These are phyloP conservation scores for Vicia villosa DNA, from an alignment of 306 rosid genomes.

Conservation along the genomic window DNA sequence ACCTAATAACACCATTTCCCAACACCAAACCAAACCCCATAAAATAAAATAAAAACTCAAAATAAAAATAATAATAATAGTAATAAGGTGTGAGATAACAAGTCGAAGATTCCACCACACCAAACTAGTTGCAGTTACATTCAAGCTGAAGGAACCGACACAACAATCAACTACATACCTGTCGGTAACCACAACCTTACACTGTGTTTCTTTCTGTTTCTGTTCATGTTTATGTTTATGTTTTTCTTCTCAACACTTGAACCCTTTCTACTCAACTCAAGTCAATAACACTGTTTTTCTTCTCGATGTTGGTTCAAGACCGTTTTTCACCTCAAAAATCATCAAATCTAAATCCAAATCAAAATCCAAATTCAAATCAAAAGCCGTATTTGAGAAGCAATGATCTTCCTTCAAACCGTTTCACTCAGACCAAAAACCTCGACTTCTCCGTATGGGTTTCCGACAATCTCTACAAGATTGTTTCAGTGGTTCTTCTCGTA, in stretches of 20 bases:
- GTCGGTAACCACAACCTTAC: slow-evolving; percentile 63
- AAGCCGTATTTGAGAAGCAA: slow-evolving; percentile 53
- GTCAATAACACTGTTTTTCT: slow-evolving; percentile 27
- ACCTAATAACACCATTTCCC: slow-evolving; percentile 42
- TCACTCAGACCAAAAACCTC: slow-evolving; percentile 57
- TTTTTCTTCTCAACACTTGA: slow-evolving; percentile 16
- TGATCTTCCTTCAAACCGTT: slow-evolving; percentile 52
- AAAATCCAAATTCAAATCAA: slow-evolving; percentile 45
- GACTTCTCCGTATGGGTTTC: slow-evolving; percentile 85
- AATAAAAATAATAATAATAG: not conserved
- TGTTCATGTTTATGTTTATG: slow-evolving; percentile 28
- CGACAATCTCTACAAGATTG: slow-evolving; percentile 65
- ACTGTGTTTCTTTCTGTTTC: not conserved
- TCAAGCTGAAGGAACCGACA: slow-evolving; percentile 64
- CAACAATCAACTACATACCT: slow-evolving; percentile 35
- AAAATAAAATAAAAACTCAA: not conserved
- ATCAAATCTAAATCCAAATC: slow-evolving; percentile 42
- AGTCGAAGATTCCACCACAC: slow-evolving; percentile 47
- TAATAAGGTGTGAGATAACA: slow-evolving; percentile 2
- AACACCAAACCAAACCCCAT: slow-evolving; percentile 39
- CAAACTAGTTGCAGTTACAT: slow-evolving; percentile 59
- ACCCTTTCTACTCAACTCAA: slow-evolving; percentile 36
- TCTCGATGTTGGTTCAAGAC: slow-evolving; percentile 86
- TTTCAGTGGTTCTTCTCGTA: slow-evolving; percentile 50
- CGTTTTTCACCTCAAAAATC: slow-evolving; percentile 62